Base-by-base conservation (phyloP, 371 early-diverging fungal genomes). In the Apophysomyces sp. region DNA sequence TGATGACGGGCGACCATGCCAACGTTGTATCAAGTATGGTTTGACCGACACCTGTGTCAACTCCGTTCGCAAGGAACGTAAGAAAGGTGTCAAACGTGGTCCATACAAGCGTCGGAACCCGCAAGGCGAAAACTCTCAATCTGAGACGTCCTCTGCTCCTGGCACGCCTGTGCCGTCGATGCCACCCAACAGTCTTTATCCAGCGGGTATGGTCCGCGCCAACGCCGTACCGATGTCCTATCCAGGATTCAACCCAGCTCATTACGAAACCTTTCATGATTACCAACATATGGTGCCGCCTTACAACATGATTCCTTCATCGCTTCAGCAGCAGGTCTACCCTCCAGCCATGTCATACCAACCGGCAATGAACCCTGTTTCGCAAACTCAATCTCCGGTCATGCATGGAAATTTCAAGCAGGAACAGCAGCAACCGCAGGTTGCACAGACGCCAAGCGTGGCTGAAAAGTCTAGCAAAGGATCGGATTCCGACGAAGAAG, bases 1-100 rank as follows among this genome's bases (percentile, higher is more conserved):
- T 66, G 94, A 92, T 65, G 89, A 93, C 57, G 86, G 82, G 16
- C 80, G 96, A 57, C 96, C 96, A 4, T 96, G 96, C 70, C 77
- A 79, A 60, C 89, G 96, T 21, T 96, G 96, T 64, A 72, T 91
- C 62, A 89, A 88, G 59, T 86, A 89, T 63, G 89, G 86, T 30
- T 67, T 94, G 31, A 76, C 77, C 0, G 88, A 86, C 2, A 77
- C 91, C 0, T 96, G 96, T 66, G 79, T 85, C 0, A 87, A 91
- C 68, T 93, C 94, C 1, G 82, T 84, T 36, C 85, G 96, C 49
- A 95, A 95, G 73, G 89, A 88, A 40, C 86, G 96, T 27, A 89
- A 88, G 65, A 92, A 88, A 72, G 95, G 94, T 4, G 76, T 91
- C 51, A 92, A 92, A 65, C 84, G 95, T 56, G 92, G 94, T 16